Evolutionary conservation across 106 monocot species (phyloP), one percentile per base, ranked within the genome.

Genomic region (Vanilla planifolia): DNA sequence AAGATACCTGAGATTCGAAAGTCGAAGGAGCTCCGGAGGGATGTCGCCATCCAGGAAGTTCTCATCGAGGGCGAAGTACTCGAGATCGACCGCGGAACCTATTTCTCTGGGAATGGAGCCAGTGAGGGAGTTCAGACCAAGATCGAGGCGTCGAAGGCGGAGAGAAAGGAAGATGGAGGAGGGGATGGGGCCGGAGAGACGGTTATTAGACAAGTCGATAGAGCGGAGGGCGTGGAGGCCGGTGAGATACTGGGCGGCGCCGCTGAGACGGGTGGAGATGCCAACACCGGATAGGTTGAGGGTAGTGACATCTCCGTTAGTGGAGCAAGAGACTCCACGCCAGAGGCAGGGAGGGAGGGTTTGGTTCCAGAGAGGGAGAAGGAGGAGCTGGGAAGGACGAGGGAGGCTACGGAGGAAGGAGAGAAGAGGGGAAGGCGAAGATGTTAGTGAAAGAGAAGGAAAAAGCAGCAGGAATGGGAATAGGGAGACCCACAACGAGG

Each of bases 1-100:
- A 43, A 92, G 19, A 20, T 34, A 37, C 5, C 24, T 32, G 21
- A 92, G 80, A 10, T 48, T 63, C 8, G 83, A 81, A 14, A 88
- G 66, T n/a, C 19, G 60, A 43, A 75, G 23, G 20, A 87, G 68
- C 58, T 69, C 77, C 21, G 24, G n/a, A 1, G 87, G 92, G 58
- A 92, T 78, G 21, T 71, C 77, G 1, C 92, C 92, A 11, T 50
- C 29, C 43, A 92, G 61, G 30, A 8, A 72, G 44, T 92, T 92
- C 6, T 70, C 47, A 28, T 60, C 61, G 17, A 92, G 53, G 17
- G 53, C 51, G 19, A 72, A 58, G 48, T 62, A 51, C n/a, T 68
- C 62, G 5, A 90, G 79, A 3, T 33, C 15, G 22, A 41, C 14
- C 8, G 79, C 63, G 35, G 61, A 52, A 3, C 44, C 29, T 22